These are phyloP conservation scores for Castanospermum australe DNA, from an alignment of 306 rosid species.

Conservation along the genomic window DNA sequence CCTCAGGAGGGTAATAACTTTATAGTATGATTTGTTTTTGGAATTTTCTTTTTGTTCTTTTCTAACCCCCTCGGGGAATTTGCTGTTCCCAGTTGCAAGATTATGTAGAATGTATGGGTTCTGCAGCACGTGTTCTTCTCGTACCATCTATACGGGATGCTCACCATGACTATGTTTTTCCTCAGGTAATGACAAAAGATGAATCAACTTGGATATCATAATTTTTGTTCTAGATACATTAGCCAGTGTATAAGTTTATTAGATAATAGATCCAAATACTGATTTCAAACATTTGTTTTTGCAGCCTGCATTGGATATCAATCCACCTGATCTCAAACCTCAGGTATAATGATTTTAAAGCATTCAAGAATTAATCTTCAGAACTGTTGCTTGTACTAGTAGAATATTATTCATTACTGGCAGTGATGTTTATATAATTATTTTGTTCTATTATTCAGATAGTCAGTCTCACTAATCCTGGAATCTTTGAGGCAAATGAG, in stretches of 20 bases:
- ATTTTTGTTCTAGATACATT: neutral
- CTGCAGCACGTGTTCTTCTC: conserved; percentile 66
- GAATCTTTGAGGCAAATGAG: conserved; percentile 86
- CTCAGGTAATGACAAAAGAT: conserved; percentile 67
- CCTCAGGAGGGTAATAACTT: conserved; percentile 62
- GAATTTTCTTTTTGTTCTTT: neutral
- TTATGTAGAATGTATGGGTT: conserved; percentile 64
- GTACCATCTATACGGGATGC: conserved; percentile 90
- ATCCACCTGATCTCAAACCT: conserved; percentile 54
- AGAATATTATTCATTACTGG: neutral
- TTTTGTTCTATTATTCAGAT: conserved; percentile 50
- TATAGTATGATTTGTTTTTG: neutral
- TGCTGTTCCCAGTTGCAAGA: conserved; percentile 65
- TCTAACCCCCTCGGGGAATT: conserved; percentile 11
- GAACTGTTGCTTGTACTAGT: neutral
- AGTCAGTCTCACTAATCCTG: conserved; percentile 78
- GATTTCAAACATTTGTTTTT: conserved; percentile 29
- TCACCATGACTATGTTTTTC: conserved; percentile 83
- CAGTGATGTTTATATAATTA: conserved; percentile 18
- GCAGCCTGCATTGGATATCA: conserved; percentile 85
- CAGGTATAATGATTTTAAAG: conserved; percentile 59
- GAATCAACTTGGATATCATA: neutral
- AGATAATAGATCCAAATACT: conserved; percentile 8
- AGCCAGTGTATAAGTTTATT: conserved; percentile 16
- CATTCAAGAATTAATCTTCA: conserved; percentile 21